Percentiles rank a stretch among this genome's conserved stretches.
phyloP scores from a whole-genome alignment of 768 basidiomycete genomes.

The Wakefieldia striispora region DNA sequence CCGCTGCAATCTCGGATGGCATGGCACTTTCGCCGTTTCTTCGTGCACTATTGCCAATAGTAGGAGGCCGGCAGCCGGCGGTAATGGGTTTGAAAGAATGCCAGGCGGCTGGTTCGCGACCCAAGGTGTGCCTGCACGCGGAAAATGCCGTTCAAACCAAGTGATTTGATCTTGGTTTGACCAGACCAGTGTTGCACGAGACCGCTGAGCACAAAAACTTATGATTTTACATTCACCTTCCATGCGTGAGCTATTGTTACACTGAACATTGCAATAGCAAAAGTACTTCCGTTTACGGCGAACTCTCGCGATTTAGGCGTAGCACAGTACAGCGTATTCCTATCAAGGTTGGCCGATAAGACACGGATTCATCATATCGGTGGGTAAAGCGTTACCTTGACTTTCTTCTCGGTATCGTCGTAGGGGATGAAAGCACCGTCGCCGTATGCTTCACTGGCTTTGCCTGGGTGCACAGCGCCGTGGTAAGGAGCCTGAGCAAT shows the following conservation, averaged over 20 bases:
- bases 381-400: constrained; percentile 38
- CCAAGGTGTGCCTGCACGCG: constrained; percentile 4
- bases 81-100: neutral
- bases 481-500: constrained; percentile 58
- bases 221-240: constrained; percentile 1
- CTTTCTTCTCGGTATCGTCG: constrained; percentile 47
- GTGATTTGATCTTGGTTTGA: constrained; percentile 15
- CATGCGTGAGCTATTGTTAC: constrained; percentile 6
- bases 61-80: neutral
- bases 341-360: constrained; percentile 11
- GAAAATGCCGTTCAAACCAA: constrained; percentile 9
- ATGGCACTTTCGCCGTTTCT: too few species aligned
- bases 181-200: constrained; percentile 4
- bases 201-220: neutral
- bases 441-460: constrained; percentile 47
- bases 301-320: constrained; percentile 15
- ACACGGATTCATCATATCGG: neutral
- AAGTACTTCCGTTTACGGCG: neutral
- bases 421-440: constrained; percentile 63
- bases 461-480: constrained; percentile 59
- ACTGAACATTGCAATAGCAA: neutral
- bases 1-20: too few species aligned
- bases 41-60: too few species aligned
- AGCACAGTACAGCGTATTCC: constrained; percentile 45
- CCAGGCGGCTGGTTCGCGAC: too few species aligned